Conservation (phyloP, 768 basidiomycete genomes). For the Hygrocybe coccinea region DNA sequence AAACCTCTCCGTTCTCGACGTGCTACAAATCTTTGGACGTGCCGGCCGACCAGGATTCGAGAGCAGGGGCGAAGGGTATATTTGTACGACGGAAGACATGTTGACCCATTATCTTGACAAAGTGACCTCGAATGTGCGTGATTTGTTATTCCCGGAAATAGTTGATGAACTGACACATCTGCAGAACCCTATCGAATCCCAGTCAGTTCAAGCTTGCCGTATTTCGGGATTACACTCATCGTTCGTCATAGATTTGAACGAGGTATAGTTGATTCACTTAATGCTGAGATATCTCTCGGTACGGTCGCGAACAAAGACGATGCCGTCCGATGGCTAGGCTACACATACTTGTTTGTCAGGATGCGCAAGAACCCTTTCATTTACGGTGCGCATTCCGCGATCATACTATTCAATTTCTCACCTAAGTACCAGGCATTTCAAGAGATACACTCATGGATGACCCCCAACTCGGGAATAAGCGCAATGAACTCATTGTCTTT, state of each 20-base stretch:
- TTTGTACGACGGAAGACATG: slow-evolving; percentile 93
- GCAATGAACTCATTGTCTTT: slow-evolving; percentile 58
- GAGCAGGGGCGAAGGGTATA: slow-evolving; percentile 92
- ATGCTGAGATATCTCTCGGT: slow-evolving; percentile 92
- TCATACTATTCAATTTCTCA: slow-evolving; percentile 7
- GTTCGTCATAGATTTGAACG: slow-evolving; percentile 54
- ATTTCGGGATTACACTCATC: background rate
- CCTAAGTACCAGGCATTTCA: slow-evolving; percentile 53
- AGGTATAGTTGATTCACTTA: slow-evolving; percentile 86
- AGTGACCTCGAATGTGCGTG: slow-evolving; percentile 74
- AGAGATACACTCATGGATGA: slow-evolving; percentile 67
- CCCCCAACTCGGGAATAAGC: slow-evolving; percentile 63
- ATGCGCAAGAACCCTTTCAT: slow-evolving; percentile 88
- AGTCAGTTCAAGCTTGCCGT: slow-evolving; percentile 44
- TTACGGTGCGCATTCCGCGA: slow-evolving; percentile 53
- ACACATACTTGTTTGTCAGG: slow-evolving; percentile 93
- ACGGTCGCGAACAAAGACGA: slow-evolving; percentile 86
- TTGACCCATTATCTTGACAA: slow-evolving; percentile 85
- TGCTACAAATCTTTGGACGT: slow-evolving; percentile 95
- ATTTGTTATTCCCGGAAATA: background rate
- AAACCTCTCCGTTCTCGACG: slow-evolving; percentile 91
- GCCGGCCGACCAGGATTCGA: slow-evolving; percentile 88
- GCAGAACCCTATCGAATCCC: slow-evolving; percentile 93
- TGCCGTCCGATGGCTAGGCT: slow-evolving; percentile 91
- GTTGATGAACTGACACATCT: slow-evolving; percentile 4